Base-by-base conservation (phyloP, 345 rosid species). In the Eucalyptus victrix region DNA sequence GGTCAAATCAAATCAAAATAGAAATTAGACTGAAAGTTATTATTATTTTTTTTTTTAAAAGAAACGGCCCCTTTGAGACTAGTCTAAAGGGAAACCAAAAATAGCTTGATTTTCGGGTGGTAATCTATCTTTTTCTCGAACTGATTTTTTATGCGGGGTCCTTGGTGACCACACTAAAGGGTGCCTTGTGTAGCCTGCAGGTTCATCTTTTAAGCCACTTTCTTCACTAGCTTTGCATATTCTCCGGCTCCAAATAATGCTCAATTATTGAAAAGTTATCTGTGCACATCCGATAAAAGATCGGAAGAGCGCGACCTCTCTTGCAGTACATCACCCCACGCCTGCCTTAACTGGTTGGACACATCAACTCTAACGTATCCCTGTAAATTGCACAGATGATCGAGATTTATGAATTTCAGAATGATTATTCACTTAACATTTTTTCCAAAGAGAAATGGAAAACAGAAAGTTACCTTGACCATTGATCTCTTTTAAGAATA, bases 241-340 rank as follows among this genome's bases (percentile, higher is more conserved):
- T 88, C 89, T 88, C 26, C 62, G 23, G 49, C 28, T 51, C 86
- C 47, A 8, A 24, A 72, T 50, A 53, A 67, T 67, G 89, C 80
- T 50, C 65, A 34, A 88, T 88, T 76, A 88, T 88, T 88, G 53
- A 72, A 69, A 72, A 88, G 80, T 30, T 18, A 72, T 40, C 47
- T 6, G 47, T 3, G 30, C 85, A 76, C 47, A 76, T 76, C 42
- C 28, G 30, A 40, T 76, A 21, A 37, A 76, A 76, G 30, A 76
- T 21, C 45, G 7, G 13, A 76, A 76, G 44, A 76, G 8, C 21
- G 18, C 2, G 32, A 30, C 69, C 34, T 62, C 34, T 62, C 34
- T 62, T 30, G 2, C 32, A 2, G 45, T 32, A 23, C 37, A 67
- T 21, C 30, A 37, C 47, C 0, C 47, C 47, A 37, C 26, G 26